phyloP scores from a whole-genome alignment of 176 grass and related monocot species.

The Bolboschoenus planiculmis region DNA sequence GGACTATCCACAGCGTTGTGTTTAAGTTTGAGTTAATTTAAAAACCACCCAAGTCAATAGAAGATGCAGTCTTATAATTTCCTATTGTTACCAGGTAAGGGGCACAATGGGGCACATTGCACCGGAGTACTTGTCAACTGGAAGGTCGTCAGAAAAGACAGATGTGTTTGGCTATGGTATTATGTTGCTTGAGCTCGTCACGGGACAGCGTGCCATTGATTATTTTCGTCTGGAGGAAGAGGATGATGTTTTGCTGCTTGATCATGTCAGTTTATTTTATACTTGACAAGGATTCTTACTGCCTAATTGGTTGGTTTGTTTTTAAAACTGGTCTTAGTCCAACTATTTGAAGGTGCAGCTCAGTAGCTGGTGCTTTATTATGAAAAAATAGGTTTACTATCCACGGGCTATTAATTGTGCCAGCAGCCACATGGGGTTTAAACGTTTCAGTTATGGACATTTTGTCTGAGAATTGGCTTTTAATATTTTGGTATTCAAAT shows the following conservation, averaged over 20 bases:
- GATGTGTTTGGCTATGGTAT: constrained; percentile 89
- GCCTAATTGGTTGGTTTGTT: not conserved
- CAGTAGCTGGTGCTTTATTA: not conserved
- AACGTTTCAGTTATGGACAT: not conserved
- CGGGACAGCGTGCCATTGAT: constrained; percentile 57
- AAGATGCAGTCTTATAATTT: not conserved
- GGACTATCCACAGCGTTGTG: not conserved
- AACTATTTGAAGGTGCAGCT: not conserved
- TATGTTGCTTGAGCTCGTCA: constrained; percentile 64
- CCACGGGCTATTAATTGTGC: no score
- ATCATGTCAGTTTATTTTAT: constrained; percentile 44
- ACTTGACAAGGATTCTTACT: not conserved
- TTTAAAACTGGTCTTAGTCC: not conserved
- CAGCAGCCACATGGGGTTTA: not conserved
- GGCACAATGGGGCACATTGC: constrained; percentile 91
- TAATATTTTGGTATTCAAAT: not conserved
- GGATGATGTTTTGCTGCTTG: constrained; percentile 60
- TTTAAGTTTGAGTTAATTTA: not conserved
- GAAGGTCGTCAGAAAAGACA: constrained; percentile 80
- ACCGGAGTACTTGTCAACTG: constrained; percentile 77
- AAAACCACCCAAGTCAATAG: not conserved
- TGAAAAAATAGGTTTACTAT: not conserved
- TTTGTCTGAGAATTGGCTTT: not conserved
- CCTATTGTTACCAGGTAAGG: constrained; percentile 5
- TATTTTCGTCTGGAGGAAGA: constrained; percentile 42